A percentile compares a stretch with the other conserved stretches of the same genome.
phyloP scores from a whole-genome alignment of 1,284 basidiomycete genomes.

The Sporisorium reilianum region DNA sequence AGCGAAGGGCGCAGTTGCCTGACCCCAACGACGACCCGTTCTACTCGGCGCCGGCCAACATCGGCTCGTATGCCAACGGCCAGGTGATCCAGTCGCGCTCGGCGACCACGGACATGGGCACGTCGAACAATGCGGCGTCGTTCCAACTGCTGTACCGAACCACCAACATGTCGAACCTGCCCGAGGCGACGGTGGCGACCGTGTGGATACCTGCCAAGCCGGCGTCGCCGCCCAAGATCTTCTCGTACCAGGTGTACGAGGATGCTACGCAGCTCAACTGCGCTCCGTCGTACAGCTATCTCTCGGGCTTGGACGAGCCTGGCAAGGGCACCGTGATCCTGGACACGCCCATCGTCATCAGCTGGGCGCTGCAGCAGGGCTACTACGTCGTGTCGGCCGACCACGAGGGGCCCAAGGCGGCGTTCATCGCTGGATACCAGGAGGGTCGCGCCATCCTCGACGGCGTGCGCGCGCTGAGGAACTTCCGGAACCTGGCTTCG shows the following conservation, averaged over 20 bases:
- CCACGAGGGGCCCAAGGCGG: conserved; percentile 51
- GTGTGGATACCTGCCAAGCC: conserved; percentile 53
- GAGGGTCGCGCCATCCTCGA: conserved; percentile 58
- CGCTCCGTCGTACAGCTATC: conserved; percentile 48
- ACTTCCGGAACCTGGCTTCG: conserved; percentile 28
- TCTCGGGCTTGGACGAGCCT: conserved; percentile 23
- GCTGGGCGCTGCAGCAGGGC: conserved; percentile 56
- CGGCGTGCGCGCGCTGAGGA: conserved; percentile 50
- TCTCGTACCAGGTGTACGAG: conserved; percentile 51
- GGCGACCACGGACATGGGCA: conserved; percentile 34
- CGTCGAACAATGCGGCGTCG: conserved; percentile 28
- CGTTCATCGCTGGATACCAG: conserved; percentile 55
- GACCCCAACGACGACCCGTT: conserved; percentile 55
- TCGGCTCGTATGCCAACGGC: conserved; percentile 42
- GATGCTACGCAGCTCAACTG: conserved; percentile 54
- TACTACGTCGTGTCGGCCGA: conserved; percentile 64
- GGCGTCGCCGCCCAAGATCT: conserved; percentile 47
- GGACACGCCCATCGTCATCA: conserved; percentile 41
- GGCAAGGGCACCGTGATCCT: conserved; percentile 30
- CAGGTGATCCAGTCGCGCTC: conserved; percentile 46
- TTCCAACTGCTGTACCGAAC: conserved; percentile 60
- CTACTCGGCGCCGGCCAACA: conserved; percentile 37
- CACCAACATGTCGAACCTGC: conserved; percentile 28
- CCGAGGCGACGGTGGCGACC: conserved; percentile 47
- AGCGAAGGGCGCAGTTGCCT: conserved; percentile 16